phyloP scores from a whole-genome alignment of 1,284 basidiomycete genomes.

The Amylostereum areolatum region DNA sequence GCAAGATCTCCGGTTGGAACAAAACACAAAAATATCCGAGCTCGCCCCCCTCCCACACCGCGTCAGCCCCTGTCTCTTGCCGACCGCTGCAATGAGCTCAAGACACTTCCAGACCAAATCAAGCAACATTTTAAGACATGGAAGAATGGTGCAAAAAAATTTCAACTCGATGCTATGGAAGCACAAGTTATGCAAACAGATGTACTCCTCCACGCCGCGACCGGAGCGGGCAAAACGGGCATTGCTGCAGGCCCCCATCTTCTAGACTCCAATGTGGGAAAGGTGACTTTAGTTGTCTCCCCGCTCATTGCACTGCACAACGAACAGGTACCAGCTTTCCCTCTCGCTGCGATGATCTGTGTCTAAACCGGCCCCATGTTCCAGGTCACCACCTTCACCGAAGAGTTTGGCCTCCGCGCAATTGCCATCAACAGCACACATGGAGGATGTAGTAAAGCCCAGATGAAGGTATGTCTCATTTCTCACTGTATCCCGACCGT shows the following conservation, averaged over 20 bases:
- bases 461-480: no score
- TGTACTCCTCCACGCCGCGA: background rate
- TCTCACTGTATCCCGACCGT: no score
- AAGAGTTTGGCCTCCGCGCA: background rate
- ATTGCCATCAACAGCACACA: background rate
- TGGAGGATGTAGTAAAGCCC: no score
- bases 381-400: background rate
- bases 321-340: background rate
- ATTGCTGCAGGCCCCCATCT: background rate
- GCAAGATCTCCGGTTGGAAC: no score
- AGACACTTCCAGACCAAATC: no score
- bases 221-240: background rate
- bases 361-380: conserved; percentile 24
- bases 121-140: no score
- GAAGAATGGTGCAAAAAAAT: no score
- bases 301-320: background rate
- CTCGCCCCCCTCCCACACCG: no score
- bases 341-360: conserved; percentile 20
- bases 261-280: background rate
- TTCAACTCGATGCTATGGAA: background rate
- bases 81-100: no score
- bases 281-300: background rate
- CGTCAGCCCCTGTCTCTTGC: no score
- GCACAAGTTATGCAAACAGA: background rate
- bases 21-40: no score